Evolutionary conservation across 179 eudicot genomes (phyloP).

Genomic region (Drosera spatulata): DNA sequence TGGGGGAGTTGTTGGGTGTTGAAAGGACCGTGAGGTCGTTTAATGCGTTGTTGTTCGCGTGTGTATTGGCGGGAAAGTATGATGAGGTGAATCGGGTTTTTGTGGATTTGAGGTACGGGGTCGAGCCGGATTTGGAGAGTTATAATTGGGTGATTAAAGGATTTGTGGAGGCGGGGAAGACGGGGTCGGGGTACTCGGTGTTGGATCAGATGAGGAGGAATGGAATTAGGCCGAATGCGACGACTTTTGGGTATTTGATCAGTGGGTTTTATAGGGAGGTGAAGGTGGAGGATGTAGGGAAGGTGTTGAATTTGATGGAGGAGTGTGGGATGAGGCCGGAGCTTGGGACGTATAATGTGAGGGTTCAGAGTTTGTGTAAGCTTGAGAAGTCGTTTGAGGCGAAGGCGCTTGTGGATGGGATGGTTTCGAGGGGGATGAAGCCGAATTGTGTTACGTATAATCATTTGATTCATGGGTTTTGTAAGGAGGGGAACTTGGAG

Average conservation of each 20-base stretch:
- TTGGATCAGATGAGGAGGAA: slow-evolving; percentile 72
- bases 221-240: slow-evolving; percentile 39
- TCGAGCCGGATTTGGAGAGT: slow-evolving; percentile 44
- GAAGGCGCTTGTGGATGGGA: slow-evolving; percentile 65
- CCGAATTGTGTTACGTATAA: slow-evolving; percentile 40
- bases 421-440: slow-evolving; percentile 43
- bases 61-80: slow-evolving; percentile 43
- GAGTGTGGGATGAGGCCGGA: slow-evolving; percentile 30
- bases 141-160: slow-evolving; percentile 70
- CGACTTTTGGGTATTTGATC: slow-evolving; percentile 40
- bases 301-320: slow-evolving; percentile 56
- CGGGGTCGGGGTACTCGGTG: slow-evolving; percentile 48
- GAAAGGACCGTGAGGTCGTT: slow-evolving; percentile 45
- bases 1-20: slow-evolving; percentile 43
- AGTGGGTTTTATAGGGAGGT: slow-evolving; percentile 79
- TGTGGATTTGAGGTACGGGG: slow-evolving; percentile 42
- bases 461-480: slow-evolving; percentile 70
- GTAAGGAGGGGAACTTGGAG: slow-evolving; percentile 61
- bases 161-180: slow-evolving; percentile 44
- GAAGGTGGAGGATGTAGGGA: slow-evolving; percentile 71
- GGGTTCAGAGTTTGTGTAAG: slow-evolving; percentile 80
- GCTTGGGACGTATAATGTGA: slow-evolving; percentile 39
- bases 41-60: slow-evolving; percentile 59
- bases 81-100: slow-evolving; percentile 44
- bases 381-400: slow-evolving; percentile 58